phyloP scores from a whole-genome alignment of 208 protist species.

The Trichomonas vaginalis region DNA sequence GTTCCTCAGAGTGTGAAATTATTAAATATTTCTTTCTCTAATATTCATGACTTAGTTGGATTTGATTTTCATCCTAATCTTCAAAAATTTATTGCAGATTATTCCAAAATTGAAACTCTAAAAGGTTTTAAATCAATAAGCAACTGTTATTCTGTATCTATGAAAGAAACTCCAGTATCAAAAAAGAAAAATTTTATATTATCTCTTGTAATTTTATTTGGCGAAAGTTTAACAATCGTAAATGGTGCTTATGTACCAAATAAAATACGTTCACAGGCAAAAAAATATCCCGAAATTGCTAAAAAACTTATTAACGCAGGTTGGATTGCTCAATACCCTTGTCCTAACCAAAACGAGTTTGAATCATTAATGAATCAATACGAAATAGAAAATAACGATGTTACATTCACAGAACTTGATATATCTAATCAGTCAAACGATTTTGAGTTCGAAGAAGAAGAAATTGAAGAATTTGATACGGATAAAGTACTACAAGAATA shows the following conservation, averaged over 20 bases:
- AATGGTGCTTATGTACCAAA: not conserved
- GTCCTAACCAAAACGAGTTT: not conserved
- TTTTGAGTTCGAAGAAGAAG: not conserved
- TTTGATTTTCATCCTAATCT: not conserved
- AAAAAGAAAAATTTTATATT: not conserved
- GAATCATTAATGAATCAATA: not conserved
- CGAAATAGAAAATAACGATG: not conserved
- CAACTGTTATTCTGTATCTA: not conserved
- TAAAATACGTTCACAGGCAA: not conserved
- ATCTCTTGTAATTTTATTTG: not conserved
- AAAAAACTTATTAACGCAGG: not conserved
- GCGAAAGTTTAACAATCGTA: not conserved
- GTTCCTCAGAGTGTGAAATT: not conserved
- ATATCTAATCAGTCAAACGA: not conserved
- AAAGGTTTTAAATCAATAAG: not conserved
- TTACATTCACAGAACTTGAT: no score
- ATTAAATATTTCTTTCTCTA: not conserved
- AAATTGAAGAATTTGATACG: not conserved
- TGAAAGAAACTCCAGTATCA: not conserved
- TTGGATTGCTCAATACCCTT: not conserved
- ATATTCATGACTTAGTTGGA: not conserved
- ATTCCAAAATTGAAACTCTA: not conserved
- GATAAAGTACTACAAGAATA: not conserved
- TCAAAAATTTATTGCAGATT: not conserved
- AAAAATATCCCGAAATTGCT: not conserved